Conservation (phyloP, 2,329 filamentous ascomycete species). For the Dryadomyces quercivorus region DNA sequence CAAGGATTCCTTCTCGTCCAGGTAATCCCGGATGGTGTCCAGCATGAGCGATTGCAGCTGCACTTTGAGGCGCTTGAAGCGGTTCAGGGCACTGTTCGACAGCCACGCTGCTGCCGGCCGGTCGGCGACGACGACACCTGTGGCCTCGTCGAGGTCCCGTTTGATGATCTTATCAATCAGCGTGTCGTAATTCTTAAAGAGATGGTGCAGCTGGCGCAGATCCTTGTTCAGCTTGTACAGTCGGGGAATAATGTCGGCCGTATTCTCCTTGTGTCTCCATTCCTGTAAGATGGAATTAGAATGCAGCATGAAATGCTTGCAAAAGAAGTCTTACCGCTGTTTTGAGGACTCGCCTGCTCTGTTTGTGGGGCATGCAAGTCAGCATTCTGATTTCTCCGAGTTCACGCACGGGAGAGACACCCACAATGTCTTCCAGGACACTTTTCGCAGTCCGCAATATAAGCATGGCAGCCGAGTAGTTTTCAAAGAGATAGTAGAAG, state of each 20-base stretch:
- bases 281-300: slow-evolving; percentile 3
- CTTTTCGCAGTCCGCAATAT: slow-evolving; percentile 34
- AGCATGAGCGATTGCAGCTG: slow-evolving; percentile 48
- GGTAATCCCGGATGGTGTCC: slow-evolving; percentile 47
- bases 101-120: slow-evolving; percentile 17
- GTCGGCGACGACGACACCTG: slow-evolving; percentile 2
- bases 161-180: slow-evolving; percentile 46
- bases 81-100: slow-evolving; percentile 34
- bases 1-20: slow-evolving; percentile 59
- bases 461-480: slow-evolving; percentile 47
- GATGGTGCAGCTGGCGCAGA: slow-evolving; percentile 44
- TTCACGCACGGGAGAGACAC: slow-evolving; percentile 6
- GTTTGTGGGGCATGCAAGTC: not conserved
- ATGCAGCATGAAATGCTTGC: not conserved
- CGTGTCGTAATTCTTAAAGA: slow-evolving; percentile 48
- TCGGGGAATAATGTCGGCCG: slow-evolving; percentile 40
- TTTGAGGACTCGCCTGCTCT: slow-evolving; percentile 22
- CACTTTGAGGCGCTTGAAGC: slow-evolving; percentile 48
- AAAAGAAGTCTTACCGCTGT: slow-evolving; percentile 17
- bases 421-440: slow-evolving; percentile 37
- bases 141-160: slow-evolving; percentile 20
- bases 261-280: slow-evolving; percentile 20
- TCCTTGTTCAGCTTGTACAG: slow-evolving; percentile 50
- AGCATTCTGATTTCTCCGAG: not conserved
- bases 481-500: slow-evolving; percentile 57